Evolutionary conservation across 441 rosid species (phyloP).

Genomic region (Populus trichocarpa): DNA sequence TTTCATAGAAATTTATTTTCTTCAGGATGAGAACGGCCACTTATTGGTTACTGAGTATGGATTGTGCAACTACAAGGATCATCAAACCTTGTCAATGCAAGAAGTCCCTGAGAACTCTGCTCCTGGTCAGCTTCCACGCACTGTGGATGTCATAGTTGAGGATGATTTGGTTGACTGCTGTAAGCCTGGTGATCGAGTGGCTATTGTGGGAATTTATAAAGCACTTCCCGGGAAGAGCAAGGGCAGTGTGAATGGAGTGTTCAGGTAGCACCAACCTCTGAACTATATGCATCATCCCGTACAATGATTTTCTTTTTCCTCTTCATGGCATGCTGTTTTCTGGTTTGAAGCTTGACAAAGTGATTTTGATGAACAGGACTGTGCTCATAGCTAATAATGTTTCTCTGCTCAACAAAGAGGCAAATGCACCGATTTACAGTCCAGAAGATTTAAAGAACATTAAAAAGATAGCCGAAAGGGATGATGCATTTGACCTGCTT

Average conservation of each 20-base stretch:
- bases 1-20: slow-evolving; percentile 9
- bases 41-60: slow-evolving; percentile 96
- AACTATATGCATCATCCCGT: not conserved
- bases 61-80: slow-evolving; percentile 90
- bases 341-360: slow-evolving; percentile 19
- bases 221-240: slow-evolving; percentile 93
- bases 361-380: slow-evolving; percentile 53
- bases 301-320: slow-evolving; percentile 1
- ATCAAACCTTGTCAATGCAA: slow-evolving; percentile 94
- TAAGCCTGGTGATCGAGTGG: slow-evolving; percentile 98
- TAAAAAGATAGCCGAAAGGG: slow-evolving; percentile 83
- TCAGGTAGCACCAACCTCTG: slow-evolving; percentile 49
- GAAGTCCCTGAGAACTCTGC: slow-evolving; percentile 99
- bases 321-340: slow-evolving; percentile 4
- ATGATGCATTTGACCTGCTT: slow-evolving; percentile 84
- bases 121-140: slow-evolving; percentile 99
- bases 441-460: slow-evolving; percentile 75
- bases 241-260: slow-evolving; percentile 97
- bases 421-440: slow-evolving; percentile 88
- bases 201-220: slow-evolving; percentile 85
- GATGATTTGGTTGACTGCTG: slow-evolving; percentile 96
- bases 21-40: slow-evolving; percentile 87
- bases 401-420: slow-evolving; percentile 89
- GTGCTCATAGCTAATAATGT: slow-evolving; percentile 88
- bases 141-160: slow-evolving; percentile 91